Conservation (phyloP, 2,329 filamentous ascomycete genomes). For the Exophiala spinifera region DNA sequence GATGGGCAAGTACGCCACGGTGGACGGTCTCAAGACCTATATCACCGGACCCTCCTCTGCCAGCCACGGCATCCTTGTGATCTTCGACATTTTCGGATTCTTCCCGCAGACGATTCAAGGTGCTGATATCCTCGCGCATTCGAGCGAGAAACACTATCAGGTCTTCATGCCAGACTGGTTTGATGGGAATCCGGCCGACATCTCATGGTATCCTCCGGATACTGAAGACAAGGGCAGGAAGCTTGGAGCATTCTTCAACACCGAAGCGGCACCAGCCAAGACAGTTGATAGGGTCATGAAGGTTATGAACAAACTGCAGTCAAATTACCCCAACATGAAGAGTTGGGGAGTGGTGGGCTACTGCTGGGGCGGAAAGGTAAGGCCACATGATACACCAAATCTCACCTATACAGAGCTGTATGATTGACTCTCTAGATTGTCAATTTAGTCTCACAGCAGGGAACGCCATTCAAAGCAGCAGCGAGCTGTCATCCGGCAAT, state of each 20-base stretch:
- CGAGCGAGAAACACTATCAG: slow-evolving; percentile 68
- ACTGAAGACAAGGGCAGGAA: slow-evolving; percentile 60
- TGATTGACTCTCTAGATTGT: slow-evolving; percentile 17
- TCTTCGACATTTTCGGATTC: slow-evolving; percentile 59
- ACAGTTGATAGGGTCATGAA: slow-evolving; percentile 55
- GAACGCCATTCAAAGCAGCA: slow-evolving; percentile 56
- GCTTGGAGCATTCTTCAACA: slow-evolving; percentile 58
- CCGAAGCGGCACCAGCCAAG: slow-evolving; percentile 55
- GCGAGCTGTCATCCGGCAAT: slow-evolving; percentile 59
- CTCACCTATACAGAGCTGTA: background rate
- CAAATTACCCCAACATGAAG: slow-evolving; percentile 46
- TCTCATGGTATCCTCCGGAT: slow-evolving; percentile 59
- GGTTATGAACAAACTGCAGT: slow-evolving; percentile 54
- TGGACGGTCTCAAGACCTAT: slow-evolving; percentile 30
- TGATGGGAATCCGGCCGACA: slow-evolving; percentile 66
- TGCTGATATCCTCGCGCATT: slow-evolving; percentile 59
- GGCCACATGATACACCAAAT: background rate
- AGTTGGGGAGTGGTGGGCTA: slow-evolving; percentile 60
- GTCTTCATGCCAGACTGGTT: slow-evolving; percentile 95
- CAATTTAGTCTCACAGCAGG: slow-evolving; percentile 55
- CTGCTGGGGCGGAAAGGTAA: slow-evolving; percentile 56
- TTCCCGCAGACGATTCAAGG: slow-evolving; percentile 62
- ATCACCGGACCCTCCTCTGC: slow-evolving; percentile 57
- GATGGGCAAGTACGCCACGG: too few species aligned
- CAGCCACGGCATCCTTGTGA: slow-evolving; percentile 55